These are phyloP conservation scores for Leccinum truebloodii DNA, from an alignment of 768 basidiomycete genomes.

Conservation along the genomic window DNA sequence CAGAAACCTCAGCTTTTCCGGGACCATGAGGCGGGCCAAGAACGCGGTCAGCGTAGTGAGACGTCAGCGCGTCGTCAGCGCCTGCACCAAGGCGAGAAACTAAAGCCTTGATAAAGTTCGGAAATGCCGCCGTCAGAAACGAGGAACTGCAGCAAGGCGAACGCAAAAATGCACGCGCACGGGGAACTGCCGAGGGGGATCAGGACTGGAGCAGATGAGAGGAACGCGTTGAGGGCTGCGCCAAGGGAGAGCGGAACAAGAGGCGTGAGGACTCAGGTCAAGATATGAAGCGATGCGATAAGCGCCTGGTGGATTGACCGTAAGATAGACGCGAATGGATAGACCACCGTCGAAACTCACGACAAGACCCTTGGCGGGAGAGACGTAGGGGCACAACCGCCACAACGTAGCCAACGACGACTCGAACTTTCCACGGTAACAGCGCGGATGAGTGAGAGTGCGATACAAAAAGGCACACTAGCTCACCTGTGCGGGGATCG, in stretches of 20 bases:
- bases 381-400: slow-evolving; percentile 22
- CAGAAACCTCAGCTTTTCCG: slow-evolving; percentile 78
- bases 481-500: slow-evolving; percentile 16
- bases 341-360: slow-evolving; percentile 12
- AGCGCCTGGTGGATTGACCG: slow-evolving; percentile 43
- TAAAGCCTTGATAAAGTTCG: slow-evolving; percentile 65
- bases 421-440: slow-evolving; percentile 7
- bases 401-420: slow-evolving; percentile 21
- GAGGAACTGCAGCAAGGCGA: slow-evolving; percentile 69
- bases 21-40: slow-evolving; percentile 85
- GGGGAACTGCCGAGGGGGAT: slow-evolving; percentile 43
- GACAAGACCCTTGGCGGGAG: slow-evolving; percentile 24
- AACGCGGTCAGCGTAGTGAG: slow-evolving; percentile 80
- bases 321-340: slow-evolving; percentile 6
- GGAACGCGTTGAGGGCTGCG: slow-evolving; percentile 30
- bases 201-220: slow-evolving; percentile 22
- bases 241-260: slow-evolving; percentile 72
- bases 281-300: slow-evolving; percentile 67
- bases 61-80: slow-evolving; percentile 63
- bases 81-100: slow-evolving; percentile 92
- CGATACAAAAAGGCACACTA: not conserved
- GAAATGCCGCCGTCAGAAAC: slow-evolving; percentile 74
- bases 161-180: slow-evolving; percentile 70
- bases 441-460: not conserved
- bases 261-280: slow-evolving; percentile 78